These are phyloP conservation scores for Isabelozyma gotoi DNA, from an alignment of 805 yeast genomes.

Conservation along the genomic window DNA sequence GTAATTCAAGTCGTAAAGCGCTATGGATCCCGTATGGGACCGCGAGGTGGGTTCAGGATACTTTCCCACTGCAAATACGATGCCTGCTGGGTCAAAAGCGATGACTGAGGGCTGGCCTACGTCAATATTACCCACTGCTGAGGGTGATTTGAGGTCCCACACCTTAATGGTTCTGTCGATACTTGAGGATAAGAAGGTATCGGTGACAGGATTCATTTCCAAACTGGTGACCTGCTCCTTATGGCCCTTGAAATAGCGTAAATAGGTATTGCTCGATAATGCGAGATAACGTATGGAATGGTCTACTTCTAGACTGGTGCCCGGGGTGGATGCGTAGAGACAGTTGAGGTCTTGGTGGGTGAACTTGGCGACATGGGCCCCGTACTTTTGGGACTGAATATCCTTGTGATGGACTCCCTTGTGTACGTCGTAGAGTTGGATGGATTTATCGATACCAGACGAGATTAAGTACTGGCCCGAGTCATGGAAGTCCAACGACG, in stretches of 20 bases:
- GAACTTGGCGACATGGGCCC: conserved; percentile 83
- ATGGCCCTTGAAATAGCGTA: conserved; percentile 89
- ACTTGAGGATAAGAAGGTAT: conserved; percentile 64
- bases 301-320: conserved; percentile 45
- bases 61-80: conserved; percentile 67
- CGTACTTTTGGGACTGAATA: conserved; percentile 84
- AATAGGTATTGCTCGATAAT: conserved; percentile 71
- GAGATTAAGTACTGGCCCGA: conserved; percentile 76
- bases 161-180: conserved; percentile 76
- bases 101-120: conserved; percentile 55
- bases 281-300: conserved; percentile 75
- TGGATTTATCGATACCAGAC: conserved; percentile 76
- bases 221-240: conserved; percentile 69
- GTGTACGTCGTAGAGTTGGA: conserved; percentile 76
- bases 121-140: conserved; percentile 58
- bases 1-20: conserved; percentile 60
- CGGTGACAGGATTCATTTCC: conserved; percentile 70
- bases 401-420: conserved; percentile 69
- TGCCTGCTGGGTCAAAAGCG: conserved; percentile 83
- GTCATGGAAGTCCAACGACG: conserved; percentile 78
- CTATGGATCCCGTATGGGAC: conserved; percentile 23
- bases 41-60: conserved; percentile 19
- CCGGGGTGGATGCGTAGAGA: conserved; percentile 75
- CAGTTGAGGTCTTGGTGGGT: conserved; percentile 73
- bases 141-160: conserved; percentile 80